Conservation (phyloP, 2,329 filamentous ascomycete species). For the Microsporum audouinii region DNA sequence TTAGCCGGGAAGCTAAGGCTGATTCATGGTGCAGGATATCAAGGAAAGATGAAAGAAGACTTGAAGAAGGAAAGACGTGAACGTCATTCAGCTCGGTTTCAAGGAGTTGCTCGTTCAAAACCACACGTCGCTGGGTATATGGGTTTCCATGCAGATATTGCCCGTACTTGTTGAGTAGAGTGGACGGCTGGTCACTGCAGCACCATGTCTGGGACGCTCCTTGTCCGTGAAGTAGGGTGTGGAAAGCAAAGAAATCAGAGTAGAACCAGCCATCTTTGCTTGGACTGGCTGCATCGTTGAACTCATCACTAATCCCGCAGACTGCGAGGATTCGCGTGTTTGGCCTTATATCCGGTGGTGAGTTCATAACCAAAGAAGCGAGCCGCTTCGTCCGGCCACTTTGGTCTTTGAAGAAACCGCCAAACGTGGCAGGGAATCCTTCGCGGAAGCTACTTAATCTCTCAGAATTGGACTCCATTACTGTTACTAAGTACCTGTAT, state of each 20-base stretch:
- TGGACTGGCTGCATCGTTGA: not conserved
- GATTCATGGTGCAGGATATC: constrained; percentile 7
- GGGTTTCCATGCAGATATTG: constrained; percentile 6
- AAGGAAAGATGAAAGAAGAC: constrained; percentile 7
- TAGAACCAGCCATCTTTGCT: constrained; percentile 11
- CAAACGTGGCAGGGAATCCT: not conserved
- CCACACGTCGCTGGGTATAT: constrained; percentile 5
- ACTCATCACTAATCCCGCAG: constrained; percentile 7
- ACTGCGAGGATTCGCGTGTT: constrained; percentile 6
- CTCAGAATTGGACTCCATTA: not conserved
- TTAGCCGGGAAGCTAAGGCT: not conserved
- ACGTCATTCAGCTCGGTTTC: constrained; percentile 1
- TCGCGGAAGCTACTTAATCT: not conserved
- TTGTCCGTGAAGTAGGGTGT: constrained; percentile 7
- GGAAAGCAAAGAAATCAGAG: constrained; percentile 13
- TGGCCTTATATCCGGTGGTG: constrained; percentile 6
- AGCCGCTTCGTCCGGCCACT: not conserved
- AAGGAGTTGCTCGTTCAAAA: constrained; percentile 4
- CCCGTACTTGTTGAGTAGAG: constrained; percentile 9
- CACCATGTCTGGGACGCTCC: constrained; percentile 10
- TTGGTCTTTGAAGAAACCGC: not conserved
- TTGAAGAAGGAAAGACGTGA: not conserved
- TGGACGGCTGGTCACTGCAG: constrained; percentile 7
- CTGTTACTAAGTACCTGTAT: too few relatives aligned
- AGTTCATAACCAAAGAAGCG: not conserved